Base-by-base conservation (phyloP, 2,329 filamentous ascomycete species). In the Bertia moriformis region DNA sequence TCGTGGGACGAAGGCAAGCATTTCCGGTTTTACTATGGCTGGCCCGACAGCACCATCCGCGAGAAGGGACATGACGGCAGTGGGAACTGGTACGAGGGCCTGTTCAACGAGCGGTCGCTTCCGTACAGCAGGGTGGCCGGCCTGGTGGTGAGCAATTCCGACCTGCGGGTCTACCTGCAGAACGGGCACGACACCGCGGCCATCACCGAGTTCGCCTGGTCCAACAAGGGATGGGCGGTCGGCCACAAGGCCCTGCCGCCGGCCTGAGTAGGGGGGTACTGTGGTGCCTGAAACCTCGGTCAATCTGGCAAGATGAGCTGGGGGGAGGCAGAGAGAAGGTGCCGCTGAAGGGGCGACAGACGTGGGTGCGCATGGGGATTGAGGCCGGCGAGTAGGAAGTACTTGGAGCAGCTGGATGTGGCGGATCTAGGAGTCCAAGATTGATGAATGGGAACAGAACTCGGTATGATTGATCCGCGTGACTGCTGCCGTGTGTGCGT, bases 11-110 rank as follows among this genome's bases (percentile, higher is more conserved):
- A 18, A 18, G 13, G 19, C 14, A 18, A n/a, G 4, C 14, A 35
- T 27, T 44, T 45, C 36, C 43, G 43, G 19, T 19, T 45, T 12
- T 45, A 44, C 42, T 43, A 40, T 14, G 38, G 43, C 18, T 20
- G 18, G 18, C 12, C 30, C 4, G 38, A 38, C 27, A 38, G 40
- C 18, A 14, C 18, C 13, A 35, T 45, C 13, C 37, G 22, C 18
- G 42, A 45, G 42, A 42, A 41, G 33, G 39, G 33, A n/a, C 43
- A 37, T 35, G 32, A 43, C 37, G 24, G 18, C 38, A 24, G 32
- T 41, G 19, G 24, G 18, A 19, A 29, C 19, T 45, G 43, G 43
- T 43, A 42, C 30, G 43, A 43, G 19, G 43, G 43, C 14, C 39
- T 12, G 14, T 45, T 45, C 41, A 17, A 18, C 17, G 39, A 45